Evolutionary conservation across 257 asterid genomes (phyloP), one percentile per base, ranked within the genome.

Genomic region (Capsicum pubescens): DNA sequence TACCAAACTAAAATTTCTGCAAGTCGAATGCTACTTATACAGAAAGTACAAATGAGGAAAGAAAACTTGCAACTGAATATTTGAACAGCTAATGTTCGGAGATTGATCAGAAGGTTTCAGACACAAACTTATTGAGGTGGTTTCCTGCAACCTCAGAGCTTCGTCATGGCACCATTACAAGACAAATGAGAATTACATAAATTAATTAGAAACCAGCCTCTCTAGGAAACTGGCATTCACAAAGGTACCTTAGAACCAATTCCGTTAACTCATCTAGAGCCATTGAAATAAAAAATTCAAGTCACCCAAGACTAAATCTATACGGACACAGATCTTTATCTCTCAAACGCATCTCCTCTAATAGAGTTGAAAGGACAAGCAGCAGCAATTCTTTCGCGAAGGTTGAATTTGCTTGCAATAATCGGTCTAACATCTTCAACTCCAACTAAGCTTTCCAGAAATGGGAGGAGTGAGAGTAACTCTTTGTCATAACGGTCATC

Each of bases 371-470:
- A 63, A 78, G 96, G 98, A 86, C 92, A 89, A 67, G 83, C 90
- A 26, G 99, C 93, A 55, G 90, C 94, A 50, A 97, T 88, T 85
- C 91, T 97, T 85, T 87, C 93, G 8, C 90, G 91, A 69, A 97
- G 97, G 84, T 93, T 93, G 91, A 83, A 97, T 84, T 90, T 97
- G 60, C 86, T 42, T n/a, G 97, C 92, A 69, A 97, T 93, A 35
- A 91, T 42, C 0, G 98, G 99, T 88, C 98, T 86, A 67, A 95
- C 99, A 71, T 97, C 99, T 63, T 95, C 88, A 59, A 87, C 96
- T 71, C 92, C 94, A 15, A 93, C 88, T 90, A 97, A 89, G 42
- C 97, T 95, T 90, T 93, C 98, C 91, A 97, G 85, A 79, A 97
- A 97, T 0, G 99, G 98, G 26, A 97, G 92, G 81, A 97, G 84